Conservation (phyloP, 768 basidiomycete genomes). For the Boletus rubroflammeus region DNA sequence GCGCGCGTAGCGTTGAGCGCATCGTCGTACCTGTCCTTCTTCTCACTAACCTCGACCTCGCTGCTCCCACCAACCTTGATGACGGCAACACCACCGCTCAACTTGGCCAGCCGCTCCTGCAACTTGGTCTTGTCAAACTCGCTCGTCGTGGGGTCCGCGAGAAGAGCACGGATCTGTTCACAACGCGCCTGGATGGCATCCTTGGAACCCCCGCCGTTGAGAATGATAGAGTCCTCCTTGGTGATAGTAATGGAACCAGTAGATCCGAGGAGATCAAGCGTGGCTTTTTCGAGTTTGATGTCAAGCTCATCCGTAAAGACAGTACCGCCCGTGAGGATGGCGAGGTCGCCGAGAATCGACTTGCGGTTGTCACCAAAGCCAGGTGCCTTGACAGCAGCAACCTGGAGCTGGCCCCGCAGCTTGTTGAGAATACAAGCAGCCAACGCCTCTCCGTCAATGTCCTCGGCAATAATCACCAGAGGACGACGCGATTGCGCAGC, state of each 20-base stretch:
- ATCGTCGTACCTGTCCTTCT: constrained; percentile 98
- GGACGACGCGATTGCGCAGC: constrained; percentile 84
- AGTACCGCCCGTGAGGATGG: constrained; percentile 95
- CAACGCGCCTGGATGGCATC: constrained; percentile 87
- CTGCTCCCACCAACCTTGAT: constrained; percentile 94
- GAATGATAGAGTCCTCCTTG: constrained; percentile 95
- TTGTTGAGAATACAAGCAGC: constrained; percentile 99
- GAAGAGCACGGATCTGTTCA: constrained; percentile 87
- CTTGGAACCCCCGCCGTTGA: constrained; percentile 93
- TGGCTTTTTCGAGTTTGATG: constrained; percentile 93
- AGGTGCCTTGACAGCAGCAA: constrained; percentile 93
- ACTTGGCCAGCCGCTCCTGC: constrained; percentile 95
- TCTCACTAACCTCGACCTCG: constrained; percentile 97
- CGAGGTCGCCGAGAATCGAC: constrained; percentile 93
- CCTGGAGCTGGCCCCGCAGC: constrained; percentile 94
- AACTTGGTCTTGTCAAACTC: constrained; percentile 95
- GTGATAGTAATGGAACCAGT: constrained; percentile 70
- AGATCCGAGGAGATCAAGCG: not conserved
- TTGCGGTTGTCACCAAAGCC: constrained; percentile 99
- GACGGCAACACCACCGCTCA: constrained; percentile 94
- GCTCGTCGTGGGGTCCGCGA: constrained; percentile 78
- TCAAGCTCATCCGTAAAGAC: constrained; percentile 97
- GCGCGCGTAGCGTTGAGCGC: constrained; percentile 97
- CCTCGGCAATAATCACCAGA: constrained; percentile 94
- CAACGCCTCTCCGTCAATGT: constrained; percentile 95